These are phyloP conservation scores for Nyctanthes arbortristis DNA, from an alignment of 257 asterid genomes.

Conservation along the genomic window DNA sequence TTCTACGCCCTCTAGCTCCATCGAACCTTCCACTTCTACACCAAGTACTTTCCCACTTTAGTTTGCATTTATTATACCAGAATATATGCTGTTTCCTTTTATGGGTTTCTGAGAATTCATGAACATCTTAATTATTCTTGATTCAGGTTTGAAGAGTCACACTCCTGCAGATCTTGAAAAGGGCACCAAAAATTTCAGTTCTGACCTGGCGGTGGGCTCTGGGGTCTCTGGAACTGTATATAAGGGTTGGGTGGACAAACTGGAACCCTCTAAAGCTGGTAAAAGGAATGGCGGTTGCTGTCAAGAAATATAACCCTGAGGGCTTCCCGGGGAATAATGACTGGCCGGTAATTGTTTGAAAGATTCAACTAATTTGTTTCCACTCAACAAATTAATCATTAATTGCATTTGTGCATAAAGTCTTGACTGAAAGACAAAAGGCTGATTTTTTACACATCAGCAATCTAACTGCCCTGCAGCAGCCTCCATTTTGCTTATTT, in stretches of 20 bases:
- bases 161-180: slow-evolving; percentile 37
- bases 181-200: slow-evolving; percentile 44
- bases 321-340: slow-evolving; percentile 51
- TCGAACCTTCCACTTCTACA: slow-evolving; percentile 58
- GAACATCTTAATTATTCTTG: too few species aligned
- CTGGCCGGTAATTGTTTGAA: slow-evolving; percentile 43
- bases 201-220: slow-evolving; percentile 43
- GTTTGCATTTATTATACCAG: background rate
- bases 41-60: slow-evolving; percentile 42
- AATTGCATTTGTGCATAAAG: too few species aligned
- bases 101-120: slow-evolving; percentile 21
- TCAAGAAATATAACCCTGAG: slow-evolving; percentile 46
- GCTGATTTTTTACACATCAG: too few species aligned
- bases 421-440: too few species aligned
- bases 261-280: slow-evolving; percentile 40
- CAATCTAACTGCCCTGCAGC: too few species aligned
- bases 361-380: background rate
- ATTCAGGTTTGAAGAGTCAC: slow-evolving; percentile 35
- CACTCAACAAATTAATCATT: too few species aligned
- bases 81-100: slow-evolving; percentile 16
- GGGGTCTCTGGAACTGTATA: slow-evolving; percentile 56
- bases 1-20: slow-evolving; percentile 39
- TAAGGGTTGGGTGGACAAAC: slow-evolving; percentile 57
- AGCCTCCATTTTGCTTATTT: background rate
- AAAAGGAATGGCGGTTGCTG: slow-evolving; percentile 46